Percentiles rank a stretch among this genome's conserved stretches.
Conservation (phyloP, 805 yeast genomes). For the Zygosaccharomyces lentus region DNA sequence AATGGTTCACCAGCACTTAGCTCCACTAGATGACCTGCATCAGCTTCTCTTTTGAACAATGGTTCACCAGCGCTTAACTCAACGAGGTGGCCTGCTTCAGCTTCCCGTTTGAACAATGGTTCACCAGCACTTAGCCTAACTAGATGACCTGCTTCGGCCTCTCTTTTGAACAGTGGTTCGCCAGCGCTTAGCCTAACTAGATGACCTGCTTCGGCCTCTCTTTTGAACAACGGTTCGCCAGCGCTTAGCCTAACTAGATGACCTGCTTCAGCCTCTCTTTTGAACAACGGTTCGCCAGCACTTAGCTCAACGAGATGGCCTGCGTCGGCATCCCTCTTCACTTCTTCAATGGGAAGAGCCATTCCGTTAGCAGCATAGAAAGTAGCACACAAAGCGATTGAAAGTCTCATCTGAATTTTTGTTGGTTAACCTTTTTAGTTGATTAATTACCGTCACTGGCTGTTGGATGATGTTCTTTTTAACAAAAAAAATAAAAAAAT, state of each 20-base stretch:
- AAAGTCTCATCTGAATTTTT: constrained; percentile 9
- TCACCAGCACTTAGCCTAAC: constrained; percentile 24
- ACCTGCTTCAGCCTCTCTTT: constrained; percentile 30
- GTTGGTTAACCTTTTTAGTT: not conserved
- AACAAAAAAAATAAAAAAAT: not conserved
- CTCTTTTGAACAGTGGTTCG: constrained; percentile 29
- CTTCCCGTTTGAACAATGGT: constrained; percentile 26
- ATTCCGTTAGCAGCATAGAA: constrained; percentile 3
- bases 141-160: constrained; percentile 33
- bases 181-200: constrained; percentile 27
- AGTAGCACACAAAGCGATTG: constrained; percentile 5
- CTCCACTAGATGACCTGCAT: too few relatives aligned
- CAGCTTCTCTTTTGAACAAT: constrained; percentile 25
- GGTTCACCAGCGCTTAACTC: constrained; percentile 25
- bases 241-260: constrained; percentile 25
- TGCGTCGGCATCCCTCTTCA: constrained; percentile 26
- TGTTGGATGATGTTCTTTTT: constrained; percentile 1
- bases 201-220: constrained; percentile 29
- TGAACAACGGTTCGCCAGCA: constrained; percentile 27
- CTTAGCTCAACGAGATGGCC: constrained; percentile 25
- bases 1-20: too few relatives aligned
- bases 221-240: constrained; percentile 29
- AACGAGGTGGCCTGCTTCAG: constrained; percentile 25
- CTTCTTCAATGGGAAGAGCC: constrained; percentile 23
- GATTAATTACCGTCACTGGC: not conserved